These are phyloP conservation scores for Bidens hawaiensis DNA, from an alignment of 140 eudicot species.

Conservation along the genomic window DNA sequence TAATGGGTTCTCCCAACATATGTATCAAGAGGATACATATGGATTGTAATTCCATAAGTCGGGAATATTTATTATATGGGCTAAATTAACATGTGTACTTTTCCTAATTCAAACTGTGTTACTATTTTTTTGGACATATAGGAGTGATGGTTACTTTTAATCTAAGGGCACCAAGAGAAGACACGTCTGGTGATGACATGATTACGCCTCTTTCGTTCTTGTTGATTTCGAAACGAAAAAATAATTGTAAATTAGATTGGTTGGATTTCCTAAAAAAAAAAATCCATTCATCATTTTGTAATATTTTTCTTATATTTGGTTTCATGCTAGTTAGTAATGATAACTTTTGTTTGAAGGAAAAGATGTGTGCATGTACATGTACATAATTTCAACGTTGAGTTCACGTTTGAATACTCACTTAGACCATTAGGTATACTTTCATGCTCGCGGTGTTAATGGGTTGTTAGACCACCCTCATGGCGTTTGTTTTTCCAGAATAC, in stretches of 20 bases:
- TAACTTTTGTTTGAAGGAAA: background rate
- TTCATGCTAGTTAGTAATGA: background rate
- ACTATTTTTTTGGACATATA: background rate
- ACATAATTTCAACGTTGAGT: background rate
- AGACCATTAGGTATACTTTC: too few species aligned
- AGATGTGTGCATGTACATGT: background rate
- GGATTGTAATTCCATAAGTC: background rate
- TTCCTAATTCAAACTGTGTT: background rate
- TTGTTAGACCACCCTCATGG: too few species aligned
- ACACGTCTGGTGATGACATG: background rate
- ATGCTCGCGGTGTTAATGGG: too few species aligned
- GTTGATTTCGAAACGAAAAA: background rate
- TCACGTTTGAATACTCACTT: background rate
- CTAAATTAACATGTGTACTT: background rate
- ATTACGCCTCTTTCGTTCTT: background rate
- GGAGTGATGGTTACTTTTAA: background rate
- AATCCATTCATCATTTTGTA: background rate
- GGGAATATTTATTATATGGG: too few species aligned
- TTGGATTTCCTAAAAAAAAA: background rate
- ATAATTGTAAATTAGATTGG: background rate
- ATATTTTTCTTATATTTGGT: background rate
- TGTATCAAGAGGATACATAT: too few species aligned
- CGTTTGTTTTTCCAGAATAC: too few species aligned
- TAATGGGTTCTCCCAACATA: too few species aligned
- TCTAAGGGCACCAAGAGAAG: background rate